phyloP scores from a whole-genome alignment of 2,329 filamentous ascomycete genomes.

The Zymoseptoria passerinii region DNA sequence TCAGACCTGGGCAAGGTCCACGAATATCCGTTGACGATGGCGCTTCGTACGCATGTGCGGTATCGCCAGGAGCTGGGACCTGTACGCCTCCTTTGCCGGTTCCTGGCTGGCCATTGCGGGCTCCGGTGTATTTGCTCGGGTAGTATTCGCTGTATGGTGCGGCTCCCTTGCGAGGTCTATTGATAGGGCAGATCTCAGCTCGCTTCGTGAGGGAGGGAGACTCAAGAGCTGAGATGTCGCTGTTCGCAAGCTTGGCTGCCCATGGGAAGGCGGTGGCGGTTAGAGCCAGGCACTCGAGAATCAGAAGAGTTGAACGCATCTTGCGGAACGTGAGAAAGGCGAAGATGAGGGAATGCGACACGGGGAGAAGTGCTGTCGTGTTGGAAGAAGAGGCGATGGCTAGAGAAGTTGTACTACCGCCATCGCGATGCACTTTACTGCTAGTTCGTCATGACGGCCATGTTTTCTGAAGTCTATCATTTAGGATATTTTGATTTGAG shows the following conservation, averaged over 20 bases:
- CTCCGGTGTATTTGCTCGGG: conserved; percentile 4
- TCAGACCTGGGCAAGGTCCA: conserved; percentile 31
- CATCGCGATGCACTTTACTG: not conserved
- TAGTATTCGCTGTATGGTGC: conserved; percentile 4
- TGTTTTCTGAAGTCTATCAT: not conserved
- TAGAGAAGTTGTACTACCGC: not conserved
- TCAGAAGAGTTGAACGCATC: not conserved
- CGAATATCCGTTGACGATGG: conserved; percentile 26
- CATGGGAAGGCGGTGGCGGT: not conserved
- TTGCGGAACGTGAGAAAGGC: not conserved
- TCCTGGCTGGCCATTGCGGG: conserved; percentile 23
- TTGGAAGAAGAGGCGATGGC: not conserved
- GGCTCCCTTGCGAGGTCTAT: conserved; percentile 1
- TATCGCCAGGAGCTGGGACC: conserved; percentile 35
- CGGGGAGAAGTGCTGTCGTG: not conserved
- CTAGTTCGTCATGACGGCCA: not conserved
- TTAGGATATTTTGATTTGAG: not conserved
- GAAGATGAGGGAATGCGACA: not conserved
- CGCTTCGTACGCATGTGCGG: conserved; percentile 28
- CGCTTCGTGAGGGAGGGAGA: not conserved
- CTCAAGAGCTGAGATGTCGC: not conserved
- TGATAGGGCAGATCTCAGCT: not conserved
- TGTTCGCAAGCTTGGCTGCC: not conserved
- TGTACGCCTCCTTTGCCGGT: conserved; percentile 34
- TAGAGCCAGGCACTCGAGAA: not conserved